Evolutionary conservation across 2,329 filamentous ascomycete genomes (phyloP), one percentile per base, ranked within the genome.

Genomic region (Penicillium sp.): DNA sequence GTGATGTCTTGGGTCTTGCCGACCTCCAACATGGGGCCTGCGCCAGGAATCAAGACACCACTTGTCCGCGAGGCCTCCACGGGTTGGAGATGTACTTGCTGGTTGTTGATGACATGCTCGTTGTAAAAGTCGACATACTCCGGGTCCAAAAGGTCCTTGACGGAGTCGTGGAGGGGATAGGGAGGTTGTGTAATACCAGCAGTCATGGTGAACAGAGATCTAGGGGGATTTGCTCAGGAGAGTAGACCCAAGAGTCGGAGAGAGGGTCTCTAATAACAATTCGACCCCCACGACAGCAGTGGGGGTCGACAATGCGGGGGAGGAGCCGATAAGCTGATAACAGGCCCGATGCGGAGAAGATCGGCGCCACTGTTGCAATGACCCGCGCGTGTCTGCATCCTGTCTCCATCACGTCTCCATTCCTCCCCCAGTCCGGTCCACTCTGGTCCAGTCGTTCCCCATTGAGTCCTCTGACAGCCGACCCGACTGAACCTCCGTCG

Each of bases 81-180:
- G 1, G 82, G 80, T 54, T 83, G 82, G 13, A 79, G 71, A 62
- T 85, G 82, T 2, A 83, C 81, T 62, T 82, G 81, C 58, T 80
- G 80, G 49, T 77, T 73, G 67, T 81, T 72, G 58, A 79, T 68
- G 43, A 83, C 71, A 64, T 81, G 70, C 57, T 78, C 62, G 62
- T 83, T 81, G 69, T 83, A 83, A 67, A 82, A 83, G 11, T 66
- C 73, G 45, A 75, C 77, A 61, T 83, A 83, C 53, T 82, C 78
- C 1, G 79, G 75, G 61, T 82, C 69, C 47, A 83, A 69, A 36
- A 75, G 68, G 61, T 77, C 69, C 43, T 69, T 65, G 45, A 81
- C 73, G 22, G 79, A 80, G 16, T 74, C 69, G 60, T 82, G 79
- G 27, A 82, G 71, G 22, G 79, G 78, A 56, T 81, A 82, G 0